Base-by-base conservation (phyloP, 768 basidiomycete species). In the Tephrocybe sp. region DNA sequence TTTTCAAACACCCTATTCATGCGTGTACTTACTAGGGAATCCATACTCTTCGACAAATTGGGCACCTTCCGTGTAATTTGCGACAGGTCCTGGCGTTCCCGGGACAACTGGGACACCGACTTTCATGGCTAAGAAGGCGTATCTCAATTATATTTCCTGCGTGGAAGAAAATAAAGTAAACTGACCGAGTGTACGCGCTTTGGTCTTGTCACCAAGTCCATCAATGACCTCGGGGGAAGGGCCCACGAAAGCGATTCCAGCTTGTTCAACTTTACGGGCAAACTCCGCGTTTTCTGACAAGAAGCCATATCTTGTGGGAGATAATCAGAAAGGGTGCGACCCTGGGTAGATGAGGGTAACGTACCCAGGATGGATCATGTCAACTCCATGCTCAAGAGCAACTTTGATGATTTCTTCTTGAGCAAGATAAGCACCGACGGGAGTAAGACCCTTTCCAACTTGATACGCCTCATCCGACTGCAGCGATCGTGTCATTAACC, bases 331-430 rank as follows among this genome's bases (percentile, higher is more conserved):
- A 3, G 25, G 49, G 19, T 23, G 16, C 16, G 12, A 21, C 9
- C 16, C 19, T 12, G 19, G 25, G 34, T 43, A 42, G 16, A 47
- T 40, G n/a, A 9, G 39, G 27, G 19, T 36, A 43, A 68, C 76
- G 62, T 58, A 93, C 91, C 94, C 94, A 10, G 94, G 97, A 70
- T 98, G 97, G 64, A 99, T 98, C 97, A 99, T 98, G 66, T 97
- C 95, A 21, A 99, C 97, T 21, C 92, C 94, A 68, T 98, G 94
- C 69, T 98, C 94, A 37, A 98, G 78, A n/a, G 94, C 92, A 57
- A 94, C 87, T 55, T 84, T 75, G 70, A 99, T 94, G 69, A 99
- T 98, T 62, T 97, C 94, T 60, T 98, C 93, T 67, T 97, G 94
- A 2, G 94, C 87, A 55, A 99, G 88, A 69, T 99, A 99, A 9